Evolutionary conservation across 495 filamentous ascomycete genomes (phyloP).

Genomic region (Amniculicola lignicola): DNA sequence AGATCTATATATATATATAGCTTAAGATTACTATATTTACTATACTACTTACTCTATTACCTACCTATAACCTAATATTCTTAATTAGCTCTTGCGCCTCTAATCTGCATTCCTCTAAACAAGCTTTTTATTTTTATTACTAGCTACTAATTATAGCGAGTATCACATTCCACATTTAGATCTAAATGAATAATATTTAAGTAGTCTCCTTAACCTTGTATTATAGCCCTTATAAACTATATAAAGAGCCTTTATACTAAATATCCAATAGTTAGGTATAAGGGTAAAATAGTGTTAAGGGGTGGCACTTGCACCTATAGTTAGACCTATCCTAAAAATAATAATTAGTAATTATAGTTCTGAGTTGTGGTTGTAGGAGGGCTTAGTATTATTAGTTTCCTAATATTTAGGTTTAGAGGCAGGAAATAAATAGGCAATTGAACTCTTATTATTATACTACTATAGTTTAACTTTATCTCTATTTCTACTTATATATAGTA

Average conservation of each 20-base stretch:
- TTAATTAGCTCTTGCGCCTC: too few species aligned
- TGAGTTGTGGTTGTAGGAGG: too few species aligned
- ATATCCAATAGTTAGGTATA: conserved; percentile 5
- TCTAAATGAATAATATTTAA: not conserved
- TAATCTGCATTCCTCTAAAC: conserved; percentile 15
- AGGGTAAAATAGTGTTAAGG: too few species aligned
- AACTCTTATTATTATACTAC: too few species aligned
- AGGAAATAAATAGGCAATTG: too few species aligned
- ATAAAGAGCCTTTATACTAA: not conserved
- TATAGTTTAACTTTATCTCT: too few species aligned
- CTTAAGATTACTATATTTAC: conserved; percentile 13
- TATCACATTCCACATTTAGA: not conserved
- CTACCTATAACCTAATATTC: too few species aligned
- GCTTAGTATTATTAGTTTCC: too few species aligned
- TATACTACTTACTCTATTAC: too few species aligned
- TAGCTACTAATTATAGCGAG: conserved; percentile 10
- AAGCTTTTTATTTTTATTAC: conserved; percentile 31
- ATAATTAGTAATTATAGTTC: not conserved
- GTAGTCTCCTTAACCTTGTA: not conserved
- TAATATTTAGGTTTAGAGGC: too few species aligned
- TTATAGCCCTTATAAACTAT: not conserved
- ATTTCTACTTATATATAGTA: too few species aligned
- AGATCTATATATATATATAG: not conserved
- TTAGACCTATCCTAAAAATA: not conserved
- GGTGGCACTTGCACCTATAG: too few species aligned